A percentile compares a stretch with the other conserved stretches of the same genome.
phyloP scores from a whole-genome alignment of 2,329 filamentous ascomycete species.

The Aureobasidium leucospermi region DNA sequence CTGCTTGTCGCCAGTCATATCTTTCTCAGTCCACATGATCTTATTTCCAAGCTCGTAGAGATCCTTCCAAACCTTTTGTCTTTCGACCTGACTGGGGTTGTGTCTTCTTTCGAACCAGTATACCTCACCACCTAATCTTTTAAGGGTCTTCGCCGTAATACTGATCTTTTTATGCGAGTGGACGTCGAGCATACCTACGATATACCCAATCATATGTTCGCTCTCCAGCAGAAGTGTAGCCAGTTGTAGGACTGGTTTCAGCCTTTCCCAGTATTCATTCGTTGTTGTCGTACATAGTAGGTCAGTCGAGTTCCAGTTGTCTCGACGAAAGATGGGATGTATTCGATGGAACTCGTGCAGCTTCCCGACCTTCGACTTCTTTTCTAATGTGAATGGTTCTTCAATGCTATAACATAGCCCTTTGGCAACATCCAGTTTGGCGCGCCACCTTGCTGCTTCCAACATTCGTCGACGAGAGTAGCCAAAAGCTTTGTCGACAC shows the following conservation, averaged over 20 bases:
- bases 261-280: neutral
- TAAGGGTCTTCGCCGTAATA: neutral
- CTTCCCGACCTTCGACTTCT: neutral
- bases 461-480: neutral
- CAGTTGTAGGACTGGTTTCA: neutral
- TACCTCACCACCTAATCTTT: neutral
- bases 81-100: neutral
- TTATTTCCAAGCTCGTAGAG: neutral
- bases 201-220: neutral
- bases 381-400: neutral
- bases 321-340: neutral
- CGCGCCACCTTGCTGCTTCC: neutral
- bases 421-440: neutral
- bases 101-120: neutral
- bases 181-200: neutral
- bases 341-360: neutral
- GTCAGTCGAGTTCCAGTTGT: neutral
- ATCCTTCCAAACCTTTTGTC: neutral
- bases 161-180: neutral
- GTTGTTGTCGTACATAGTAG: neutral
- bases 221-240: neutral
- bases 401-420: neutral
- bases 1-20: neutral
- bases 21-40: neutral
- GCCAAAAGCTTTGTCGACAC: neutral